Percentiles rank a stretch among this genome's conserved stretches.
phyloP scores from a whole-genome alignment of 75 land plant genomes.

The Picea glauca region DNA sequence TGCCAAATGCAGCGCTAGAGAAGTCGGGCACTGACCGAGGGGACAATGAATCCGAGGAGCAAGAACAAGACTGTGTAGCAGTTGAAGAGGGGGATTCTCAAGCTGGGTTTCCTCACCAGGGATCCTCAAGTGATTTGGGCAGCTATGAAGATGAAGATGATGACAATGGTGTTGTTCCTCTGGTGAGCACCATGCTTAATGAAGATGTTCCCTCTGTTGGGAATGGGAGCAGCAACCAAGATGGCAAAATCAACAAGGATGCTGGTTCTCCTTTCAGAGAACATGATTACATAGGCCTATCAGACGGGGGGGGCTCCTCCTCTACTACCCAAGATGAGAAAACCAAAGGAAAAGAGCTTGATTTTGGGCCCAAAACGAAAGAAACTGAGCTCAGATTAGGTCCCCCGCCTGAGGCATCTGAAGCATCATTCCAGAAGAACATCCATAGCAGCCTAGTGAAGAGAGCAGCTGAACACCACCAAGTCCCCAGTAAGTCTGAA shows the following conservation, averaged over 20 bases:
- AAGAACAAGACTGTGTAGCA: conserved; percentile 3
- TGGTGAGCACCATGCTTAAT: neutral
- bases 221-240: conserved; percentile 2
- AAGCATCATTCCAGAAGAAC: neutral
- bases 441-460: neutral
- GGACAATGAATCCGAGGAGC: neutral
- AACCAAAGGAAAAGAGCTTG: conserved; percentile 11
- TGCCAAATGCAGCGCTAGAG: conserved; percentile 8
- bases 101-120: conserved; percentile 1
- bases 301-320: conserved; percentile 5
- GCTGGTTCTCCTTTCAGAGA: conserved; percentile 5
- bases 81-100: conserved; percentile 7
- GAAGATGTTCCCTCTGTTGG: conserved; percentile 7
- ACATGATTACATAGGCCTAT: conserved; percentile 12
- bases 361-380: conserved; percentile 11
- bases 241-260: neutral
- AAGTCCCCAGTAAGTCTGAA: neutral
- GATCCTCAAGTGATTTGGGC: conserved; percentile 2
- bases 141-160: conserved; percentile 5
- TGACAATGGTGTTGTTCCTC: conserved; percentile 5
- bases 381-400: conserved; percentile 13
- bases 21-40: conserved; percentile 6
- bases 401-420: conserved; percentile 3
- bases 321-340: conserved; percentile 6
- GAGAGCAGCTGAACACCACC: neutral